Conservation (phyloP, 805 yeast species). For the Alloascoidea africana region DNA sequence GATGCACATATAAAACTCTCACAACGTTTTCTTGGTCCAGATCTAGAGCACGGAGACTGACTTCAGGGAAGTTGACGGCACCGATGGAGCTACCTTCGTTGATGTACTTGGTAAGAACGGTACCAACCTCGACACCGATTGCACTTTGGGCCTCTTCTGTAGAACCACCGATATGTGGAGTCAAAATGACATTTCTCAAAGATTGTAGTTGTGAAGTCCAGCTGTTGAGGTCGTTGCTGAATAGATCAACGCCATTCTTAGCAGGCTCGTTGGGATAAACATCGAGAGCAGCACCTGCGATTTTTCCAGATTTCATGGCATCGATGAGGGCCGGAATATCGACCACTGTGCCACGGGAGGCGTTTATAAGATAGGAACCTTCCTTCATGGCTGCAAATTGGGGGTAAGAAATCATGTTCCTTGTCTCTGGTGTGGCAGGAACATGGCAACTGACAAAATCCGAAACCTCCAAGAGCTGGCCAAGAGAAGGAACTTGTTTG, state of each 20-base stretch:
- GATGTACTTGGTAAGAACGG: conserved; percentile 76
- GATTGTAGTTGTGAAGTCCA: conserved; percentile 77
- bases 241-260: conserved; percentile 78
- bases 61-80: conserved; percentile 98
- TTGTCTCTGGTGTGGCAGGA: conserved; percentile 88
- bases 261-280: conserved; percentile 97
- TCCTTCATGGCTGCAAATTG: conserved; percentile 94
- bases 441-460: conserved; percentile 92
- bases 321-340: conserved; percentile 88
- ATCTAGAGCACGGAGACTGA: conserved; percentile 73
- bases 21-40: conserved; percentile 79
- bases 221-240: conserved; percentile 54
- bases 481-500: conserved; percentile 73
- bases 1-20: conserved; percentile 91
- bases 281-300: conserved; percentile 95
- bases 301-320: conserved; percentile 84
- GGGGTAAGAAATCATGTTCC: conserved; percentile 74
- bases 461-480: conserved; percentile 64
- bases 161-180: conserved; percentile 98
- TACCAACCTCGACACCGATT: conserved; percentile 89
- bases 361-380: conserved; percentile 88
- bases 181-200: conserved; percentile 76
- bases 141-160: conserved; percentile 98
- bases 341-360: conserved; percentile 95
- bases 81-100: conserved; percentile 93